Percentiles rank a stretch among this genome's conserved stretches.
phyloP scores from a whole-genome alignment of 2,329 filamentous ascomycete species.

The Scleromitrula shiraiana region DNA sequence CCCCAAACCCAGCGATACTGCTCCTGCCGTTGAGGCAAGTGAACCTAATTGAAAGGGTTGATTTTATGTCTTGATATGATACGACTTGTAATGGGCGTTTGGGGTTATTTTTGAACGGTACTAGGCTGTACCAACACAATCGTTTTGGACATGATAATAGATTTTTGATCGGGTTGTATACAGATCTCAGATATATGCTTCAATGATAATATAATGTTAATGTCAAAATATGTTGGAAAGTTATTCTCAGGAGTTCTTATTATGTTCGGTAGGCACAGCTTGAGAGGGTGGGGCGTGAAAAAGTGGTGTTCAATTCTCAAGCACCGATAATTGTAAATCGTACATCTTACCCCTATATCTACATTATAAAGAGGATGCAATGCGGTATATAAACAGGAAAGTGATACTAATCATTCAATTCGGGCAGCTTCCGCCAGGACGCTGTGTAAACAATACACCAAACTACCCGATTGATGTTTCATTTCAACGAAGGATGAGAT shows the following conservation, averaged over 20 bases:
- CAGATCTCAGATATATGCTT: not conserved
- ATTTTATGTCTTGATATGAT: not conserved
- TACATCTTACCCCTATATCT: too few species aligned
- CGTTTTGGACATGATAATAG: slow-evolving; percentile 8
- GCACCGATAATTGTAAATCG: too few species aligned
- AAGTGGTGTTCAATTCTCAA: too few species aligned
- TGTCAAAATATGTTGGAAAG: slow-evolving; percentile 13
- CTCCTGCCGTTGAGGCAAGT: slow-evolving; percentile 16
- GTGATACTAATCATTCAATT: too few species aligned
- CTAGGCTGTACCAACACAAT: slow-evolving; percentile 10
- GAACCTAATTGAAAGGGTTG: slow-evolving; percentile 27
- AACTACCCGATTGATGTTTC: not conserved
- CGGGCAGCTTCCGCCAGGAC: too few species aligned
- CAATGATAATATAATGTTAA: slow-evolving; percentile 14
- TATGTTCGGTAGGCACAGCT: too few species aligned
- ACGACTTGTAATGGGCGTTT: slow-evolving; percentile 3
- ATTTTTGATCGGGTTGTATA: slow-evolving; percentile 5
- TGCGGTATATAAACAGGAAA: too few species aligned
- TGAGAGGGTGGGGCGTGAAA: too few species aligned
- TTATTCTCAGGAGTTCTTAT: too few species aligned
- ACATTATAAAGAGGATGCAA: too few species aligned
- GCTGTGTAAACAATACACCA: too few species aligned
- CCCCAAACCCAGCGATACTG: slow-evolving; percentile 19
- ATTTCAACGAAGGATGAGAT: slow-evolving; percentile 2
- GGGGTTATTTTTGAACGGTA: slow-evolving; percentile 5